A percentile compares a stretch with the other conserved stretches of the same genome.
These are phyloP conservation scores for Fagus sylvatica DNA, from an alignment of 306 rosid species.

Conservation along the genomic window DNA sequence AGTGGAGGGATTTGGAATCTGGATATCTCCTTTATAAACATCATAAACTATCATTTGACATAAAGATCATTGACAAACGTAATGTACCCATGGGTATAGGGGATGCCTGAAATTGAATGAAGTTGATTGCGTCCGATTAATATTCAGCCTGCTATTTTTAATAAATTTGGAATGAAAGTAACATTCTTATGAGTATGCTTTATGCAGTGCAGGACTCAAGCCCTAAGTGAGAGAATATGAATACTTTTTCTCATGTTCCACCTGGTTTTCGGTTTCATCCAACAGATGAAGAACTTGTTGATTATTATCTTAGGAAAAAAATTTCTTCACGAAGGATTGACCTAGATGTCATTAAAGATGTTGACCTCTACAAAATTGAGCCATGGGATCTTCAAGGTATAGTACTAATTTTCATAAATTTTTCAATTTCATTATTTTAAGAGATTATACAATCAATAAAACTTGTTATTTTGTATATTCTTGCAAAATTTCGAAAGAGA, in stretches of 20 bases:
- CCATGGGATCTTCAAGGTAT: conserved; percentile 98
- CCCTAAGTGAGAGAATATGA: conserved; percentile 38
- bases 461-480: background rate
- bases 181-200: background rate
- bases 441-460: background rate
- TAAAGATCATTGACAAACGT: too few relatives aligned
- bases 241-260: conserved; percentile 70
- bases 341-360: conserved; percentile 86
- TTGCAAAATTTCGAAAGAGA: conserved; percentile 37
- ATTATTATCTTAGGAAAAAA: conserved; percentile 88
- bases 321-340: conserved; percentile 71
- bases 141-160: background rate
- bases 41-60: too few relatives aligned
- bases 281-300: conserved; percentile 94
- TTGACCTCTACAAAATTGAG: conserved; percentile 91
- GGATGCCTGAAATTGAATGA: too few relatives aligned
- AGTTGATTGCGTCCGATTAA: background rate
- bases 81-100: too few relatives aligned
- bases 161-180: background rate
- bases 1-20: too few relatives aligned
- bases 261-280: conserved; percentile 98
- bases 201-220: conserved; percentile 37
- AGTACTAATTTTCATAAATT: background rate
- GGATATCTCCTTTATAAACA: too few relatives aligned
- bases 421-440: background rate